Evolutionary conservation across 2,329 filamentous ascomycete genomes (phyloP), one percentile per base, ranked within the genome.

Genomic region (Cladophialophora psammophila): DNA sequence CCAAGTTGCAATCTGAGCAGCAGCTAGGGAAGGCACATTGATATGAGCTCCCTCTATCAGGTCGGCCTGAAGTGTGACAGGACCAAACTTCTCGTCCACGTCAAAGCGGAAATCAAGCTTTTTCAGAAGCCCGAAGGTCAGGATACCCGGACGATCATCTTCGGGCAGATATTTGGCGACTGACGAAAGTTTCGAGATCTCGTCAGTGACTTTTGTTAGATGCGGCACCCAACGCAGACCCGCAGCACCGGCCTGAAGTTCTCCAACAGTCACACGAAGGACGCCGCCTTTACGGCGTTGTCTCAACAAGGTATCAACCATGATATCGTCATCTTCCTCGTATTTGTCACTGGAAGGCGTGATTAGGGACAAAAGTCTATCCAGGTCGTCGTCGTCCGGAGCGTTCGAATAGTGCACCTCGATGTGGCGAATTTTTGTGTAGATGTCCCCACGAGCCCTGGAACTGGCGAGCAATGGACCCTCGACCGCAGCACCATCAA

Each of bases 151-250:
- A 1, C 94, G 87, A 73, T 99, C 94, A 78, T 99, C 95, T 73
- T 99, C 94, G 0, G 95, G 94, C 2, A 99, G 84, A 76, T 98
- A 98, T 76, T 97, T 98, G 6, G 94, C 87, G 32, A 99, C 93
- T 0, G 89, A 94, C 0, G 93, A 92, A 5, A 99, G 83, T 71
- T 91, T 92, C 5, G 90, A 85, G 57, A 98, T 77, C 74, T 99
- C 95, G 70, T 91, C 89, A 0, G 87, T 90, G 8, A 99, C 84
- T 10, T 85, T 85, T 7, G 90, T 87, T 13, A 99, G 82, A 50
- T 87, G 86, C 9, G 86, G 82, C 15, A 97, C 80, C 71, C 90
- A 87, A 10, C 86, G 82, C 45, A 92, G 79, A 68, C 89, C 87
- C 7, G 84, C 83, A 15, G 95, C 80, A 3, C 85, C 82, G 26